These are phyloP conservation scores for Rosa persica DNA, from an alignment of 306 rosid species.

Conservation along the genomic window DNA sequence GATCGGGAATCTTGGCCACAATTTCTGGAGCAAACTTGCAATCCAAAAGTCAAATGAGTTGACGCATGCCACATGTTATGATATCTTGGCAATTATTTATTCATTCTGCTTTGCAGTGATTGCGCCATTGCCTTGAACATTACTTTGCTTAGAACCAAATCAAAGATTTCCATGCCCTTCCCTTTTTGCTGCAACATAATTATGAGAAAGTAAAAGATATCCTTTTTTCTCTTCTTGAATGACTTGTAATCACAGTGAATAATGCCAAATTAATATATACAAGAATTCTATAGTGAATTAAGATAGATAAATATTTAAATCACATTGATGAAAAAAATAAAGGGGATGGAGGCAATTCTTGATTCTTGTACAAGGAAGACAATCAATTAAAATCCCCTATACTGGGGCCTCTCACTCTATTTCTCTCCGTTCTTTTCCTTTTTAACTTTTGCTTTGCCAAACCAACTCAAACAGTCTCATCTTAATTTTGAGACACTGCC, in stretches of 20 bases:
- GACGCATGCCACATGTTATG: neutral
- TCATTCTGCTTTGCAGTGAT: conserved; percentile 32
- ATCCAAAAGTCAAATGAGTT: conserved; percentile 22
- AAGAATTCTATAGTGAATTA: too few relatives aligned
- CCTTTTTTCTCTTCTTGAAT: neutral
- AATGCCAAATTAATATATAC: neutral
- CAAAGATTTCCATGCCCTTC: neutral
- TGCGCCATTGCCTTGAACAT: conserved; percentile 22
- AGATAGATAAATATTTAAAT: too few relatives aligned
- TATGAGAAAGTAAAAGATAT: neutral
- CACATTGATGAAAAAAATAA: too few relatives aligned
- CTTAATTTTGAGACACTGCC: conserved; percentile 11
- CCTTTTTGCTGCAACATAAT: neutral
- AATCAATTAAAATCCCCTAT: too few relatives aligned
- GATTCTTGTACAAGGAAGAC: neutral
- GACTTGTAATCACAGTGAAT: neutral
- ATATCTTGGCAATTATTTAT: neutral
- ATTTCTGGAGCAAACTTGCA: conserved; percentile 14
- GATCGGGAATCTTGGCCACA: conserved; percentile 15
- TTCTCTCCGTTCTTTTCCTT: neutral
- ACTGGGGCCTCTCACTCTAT: neutral
- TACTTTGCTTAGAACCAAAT: conserved; percentile 7
- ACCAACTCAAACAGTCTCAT: conserved; percentile 10
- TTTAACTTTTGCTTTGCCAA: neutral
- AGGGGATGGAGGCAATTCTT: neutral